Conservation (phyloP, 352 stramenopile genomes). For the Phytophthora tubulina region DNA sequence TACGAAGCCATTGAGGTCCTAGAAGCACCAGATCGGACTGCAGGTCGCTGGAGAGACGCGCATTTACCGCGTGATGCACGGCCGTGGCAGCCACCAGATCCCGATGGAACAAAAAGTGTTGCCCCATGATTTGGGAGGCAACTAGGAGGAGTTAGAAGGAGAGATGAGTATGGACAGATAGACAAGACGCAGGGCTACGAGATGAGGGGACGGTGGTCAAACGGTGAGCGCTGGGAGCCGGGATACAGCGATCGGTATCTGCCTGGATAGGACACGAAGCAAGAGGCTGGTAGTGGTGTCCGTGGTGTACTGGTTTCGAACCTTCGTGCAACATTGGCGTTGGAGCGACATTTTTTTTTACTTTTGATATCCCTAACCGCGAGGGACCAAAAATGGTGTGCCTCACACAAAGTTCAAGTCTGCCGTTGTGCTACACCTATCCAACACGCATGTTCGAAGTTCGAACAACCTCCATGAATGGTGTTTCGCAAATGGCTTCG, state of each 20-base stretch:
- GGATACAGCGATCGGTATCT: constrained; percentile 5
- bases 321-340: no score
- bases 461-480: no score
- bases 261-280: background rate
- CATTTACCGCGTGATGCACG: constrained; percentile 77
- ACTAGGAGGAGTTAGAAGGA: background rate
- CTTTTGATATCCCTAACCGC: no score
- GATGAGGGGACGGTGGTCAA: background rate
- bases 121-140: constrained; percentile 53
- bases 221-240: background rate
- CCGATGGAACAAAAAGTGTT: constrained; percentile 88
- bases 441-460: no score
- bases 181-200: constrained; percentile 5
- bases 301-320: no score
- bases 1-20: constrained; percentile 74
- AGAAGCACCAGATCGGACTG: constrained; percentile 80
- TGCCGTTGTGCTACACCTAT: no score
- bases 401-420: no score
- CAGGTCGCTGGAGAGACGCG: constrained; percentile 72
- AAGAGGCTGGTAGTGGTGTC: no score
- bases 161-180: background rate
- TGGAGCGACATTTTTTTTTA: no score
- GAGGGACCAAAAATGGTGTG: no score
- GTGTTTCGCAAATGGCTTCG: no score
- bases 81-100: constrained; percentile 83